A percentile compares a stretch with the other conserved stretches of the same genome.
Evolutionary conservation across 108 stramenopile genomes (phyloP).

Genomic region (Cylindrotheca fusiformis): DNA sequence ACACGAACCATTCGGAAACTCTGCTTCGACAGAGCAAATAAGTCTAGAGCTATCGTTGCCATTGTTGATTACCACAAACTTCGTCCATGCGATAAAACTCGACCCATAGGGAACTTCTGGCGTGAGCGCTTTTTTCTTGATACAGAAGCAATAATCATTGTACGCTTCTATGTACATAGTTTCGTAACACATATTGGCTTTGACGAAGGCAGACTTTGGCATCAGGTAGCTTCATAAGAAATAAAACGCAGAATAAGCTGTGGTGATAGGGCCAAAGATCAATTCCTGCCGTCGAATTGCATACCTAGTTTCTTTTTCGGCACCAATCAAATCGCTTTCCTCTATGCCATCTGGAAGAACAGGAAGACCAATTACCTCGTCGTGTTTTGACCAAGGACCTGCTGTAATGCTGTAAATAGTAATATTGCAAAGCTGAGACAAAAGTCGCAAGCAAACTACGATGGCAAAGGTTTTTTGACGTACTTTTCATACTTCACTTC

Average conservation of each 20-base stretch:
- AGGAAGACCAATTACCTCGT: constrained; percentile 50
- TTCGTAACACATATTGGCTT: constrained; percentile 71
- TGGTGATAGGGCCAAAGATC: too few species aligned
- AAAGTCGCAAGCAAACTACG: background rate
- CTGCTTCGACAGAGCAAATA: constrained; percentile 72
- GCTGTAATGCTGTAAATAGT: constrained; percentile 44
- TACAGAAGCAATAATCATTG: constrained; percentile 61
- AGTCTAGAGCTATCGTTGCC: constrained; percentile 66
- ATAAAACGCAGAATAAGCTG: too few species aligned
- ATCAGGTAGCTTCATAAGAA: constrained; percentile 73
- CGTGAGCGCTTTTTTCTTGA: constrained; percentile 71
- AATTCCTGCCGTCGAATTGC: background rate
- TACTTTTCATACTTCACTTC: constrained; percentile 65
- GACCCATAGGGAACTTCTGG: constrained; percentile 78
- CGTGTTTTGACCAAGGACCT: constrained; percentile 54
- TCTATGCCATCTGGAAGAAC: constrained; percentile 49
- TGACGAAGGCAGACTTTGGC: constrained; percentile 79
- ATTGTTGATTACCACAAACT: constrained; percentile 63
- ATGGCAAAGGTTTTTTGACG: background rate
- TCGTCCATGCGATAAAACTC: constrained; percentile 76
- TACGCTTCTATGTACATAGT: constrained; percentile 59
- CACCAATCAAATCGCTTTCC: constrained; percentile 51
- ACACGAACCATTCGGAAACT: constrained; percentile 70
- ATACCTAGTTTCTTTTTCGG: constrained; percentile 32
- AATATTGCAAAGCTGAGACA: too few species aligned